Base-by-base conservation (phyloP, 2,329 filamentous ascomycete genomes). In the Fusarium papillatum region DNA sequence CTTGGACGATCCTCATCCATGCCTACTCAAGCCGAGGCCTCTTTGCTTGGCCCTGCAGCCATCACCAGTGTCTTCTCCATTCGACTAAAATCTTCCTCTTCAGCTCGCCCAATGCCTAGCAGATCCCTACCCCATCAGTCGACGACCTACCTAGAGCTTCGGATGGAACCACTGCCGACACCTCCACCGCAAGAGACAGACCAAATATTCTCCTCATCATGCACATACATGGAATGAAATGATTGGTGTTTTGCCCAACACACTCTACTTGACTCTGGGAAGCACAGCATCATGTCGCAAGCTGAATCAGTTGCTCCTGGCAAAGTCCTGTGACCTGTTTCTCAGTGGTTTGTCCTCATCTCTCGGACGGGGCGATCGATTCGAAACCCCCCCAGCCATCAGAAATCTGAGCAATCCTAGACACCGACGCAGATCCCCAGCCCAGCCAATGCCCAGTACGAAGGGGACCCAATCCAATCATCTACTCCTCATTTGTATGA, bases 41-140 rank as follows among this genome's bases (percentile, higher is more conserved):
- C 10, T 19, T 55, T 19, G 29, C 60, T 46, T 63, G 60, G 60
- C 39, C 14, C 34, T 46, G 60, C 39, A 48, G 14, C 60, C 60
- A 48, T 34, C 38, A 48, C 26, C 41, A n/a, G 17, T 36, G 7
- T 31, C 50, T 36, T 11, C 50, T 14, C 34, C 34, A 36, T 36
- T 36, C 34, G 34, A 36, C 34, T 4, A 36, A 36, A 38, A 19
- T 26, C 34, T 46, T 41, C 26, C 59, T 61, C 36, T 55, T 73
- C 73, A 75, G 73, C 73, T 74, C 9, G 36, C 22, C 46, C 55
- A 38, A n/a, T 17, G 29, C 29, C 31, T 29, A 63, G 70, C 9
- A 17, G 67, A 76, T 74, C 70, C 36, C 64, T 76, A 48, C 73
- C 66, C 39, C 55, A 3, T 43, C 64, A 36, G 72, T 29, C 29